Conservation (phyloP, 1,284 basidiomycete species). For the Irpex lacteus region DNA sequence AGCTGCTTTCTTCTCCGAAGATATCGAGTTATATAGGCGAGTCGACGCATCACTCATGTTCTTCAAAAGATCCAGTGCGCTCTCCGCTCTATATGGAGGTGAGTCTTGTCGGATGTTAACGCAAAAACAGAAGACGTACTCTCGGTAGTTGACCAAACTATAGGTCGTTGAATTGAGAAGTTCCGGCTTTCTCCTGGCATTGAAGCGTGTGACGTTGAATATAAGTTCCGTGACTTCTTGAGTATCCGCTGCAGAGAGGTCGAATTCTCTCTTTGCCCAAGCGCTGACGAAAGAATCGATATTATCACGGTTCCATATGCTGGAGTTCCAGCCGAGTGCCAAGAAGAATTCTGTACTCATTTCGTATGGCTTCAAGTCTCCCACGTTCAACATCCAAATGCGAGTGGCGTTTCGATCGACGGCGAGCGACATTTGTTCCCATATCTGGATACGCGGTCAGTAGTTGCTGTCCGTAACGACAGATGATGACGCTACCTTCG, state of each 20-base stretch:
- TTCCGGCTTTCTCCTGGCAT: slow-evolving; percentile 66
- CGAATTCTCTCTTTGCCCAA: slow-evolving; percentile 70
- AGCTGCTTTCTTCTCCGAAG: slow-evolving; percentile 45
- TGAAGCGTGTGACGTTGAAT: slow-evolving; percentile 57
- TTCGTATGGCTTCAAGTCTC: slow-evolving; percentile 74
- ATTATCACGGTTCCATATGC: slow-evolving; percentile 50
- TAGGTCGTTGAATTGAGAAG: slow-evolving; percentile 61
- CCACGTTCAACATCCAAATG: slow-evolving; percentile 64
- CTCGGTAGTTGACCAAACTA: slow-evolving; percentile 63
- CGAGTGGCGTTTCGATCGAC: slow-evolving; percentile 51
- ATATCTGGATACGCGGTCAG: slow-evolving; percentile 30
- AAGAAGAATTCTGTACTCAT: slow-evolving; percentile 71
- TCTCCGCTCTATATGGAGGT: slow-evolving; percentile 46
- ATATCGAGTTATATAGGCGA: slow-evolving; percentile 51
- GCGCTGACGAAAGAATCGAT: slow-evolving; percentile 48
- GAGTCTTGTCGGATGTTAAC: not conserved
- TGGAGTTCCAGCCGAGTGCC: slow-evolving; percentile 57
- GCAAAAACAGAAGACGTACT: slow-evolving; percentile 41
- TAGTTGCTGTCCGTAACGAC: not conserved
- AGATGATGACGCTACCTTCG: slow-evolving; percentile 22
- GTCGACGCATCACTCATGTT: slow-evolving; percentile 48
- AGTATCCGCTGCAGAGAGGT: slow-evolving; percentile 37
- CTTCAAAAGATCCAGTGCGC: slow-evolving; percentile 47
- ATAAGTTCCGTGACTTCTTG: slow-evolving; percentile 49
- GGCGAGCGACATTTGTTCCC: slow-evolving; percentile 61